Conservation (phyloP, 257 asterid species). For the Nicotiana sylvestris region DNA sequence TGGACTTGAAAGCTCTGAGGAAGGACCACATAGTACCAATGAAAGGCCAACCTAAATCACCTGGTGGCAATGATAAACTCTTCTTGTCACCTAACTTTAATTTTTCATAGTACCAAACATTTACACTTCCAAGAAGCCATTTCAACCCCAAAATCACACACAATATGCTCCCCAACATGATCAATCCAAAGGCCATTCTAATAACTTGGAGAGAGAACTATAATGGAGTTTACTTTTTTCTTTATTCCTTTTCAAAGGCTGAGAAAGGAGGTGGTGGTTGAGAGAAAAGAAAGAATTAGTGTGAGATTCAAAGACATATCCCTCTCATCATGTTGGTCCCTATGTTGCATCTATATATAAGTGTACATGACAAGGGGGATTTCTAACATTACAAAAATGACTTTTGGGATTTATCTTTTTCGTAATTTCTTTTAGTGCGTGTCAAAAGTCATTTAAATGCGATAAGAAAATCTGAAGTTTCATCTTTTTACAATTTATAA, state of each 20-base stretch:
- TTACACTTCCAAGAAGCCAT: constrained; percentile 39
- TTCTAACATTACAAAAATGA: background rate
- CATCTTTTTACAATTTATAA: too few species aligned
- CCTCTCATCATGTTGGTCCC: background rate
- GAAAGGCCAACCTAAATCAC: constrained; percentile 92
- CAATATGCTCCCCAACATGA: background rate
- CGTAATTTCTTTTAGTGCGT: too few species aligned
- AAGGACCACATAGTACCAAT: constrained; percentile 91
- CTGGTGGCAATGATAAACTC: constrained; percentile 67
- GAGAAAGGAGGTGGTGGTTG: constrained; percentile 37
- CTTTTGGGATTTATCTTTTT: background rate
- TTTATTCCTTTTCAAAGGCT: constrained; percentile 47
- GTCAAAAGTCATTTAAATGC: too few species aligned
- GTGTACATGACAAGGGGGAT: background rate
- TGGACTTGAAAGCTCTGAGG: constrained; percentile 73
- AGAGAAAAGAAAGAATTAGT: background rate
- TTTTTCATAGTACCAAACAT: constrained; percentile 49
- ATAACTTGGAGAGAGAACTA: background rate
- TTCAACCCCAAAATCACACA: constrained; percentile 24
- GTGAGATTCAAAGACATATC: background rate
- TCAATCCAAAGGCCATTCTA: constrained; percentile 6
- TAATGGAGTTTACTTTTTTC: background rate
- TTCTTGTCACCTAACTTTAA: constrained; percentile 39
- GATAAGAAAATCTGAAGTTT: background rate
- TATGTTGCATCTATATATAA: background rate